These are phyloP conservation scores for Daedaleopsis nitida DNA, from an alignment of 768 basidiomycete species.

Conservation along the genomic window DNA sequence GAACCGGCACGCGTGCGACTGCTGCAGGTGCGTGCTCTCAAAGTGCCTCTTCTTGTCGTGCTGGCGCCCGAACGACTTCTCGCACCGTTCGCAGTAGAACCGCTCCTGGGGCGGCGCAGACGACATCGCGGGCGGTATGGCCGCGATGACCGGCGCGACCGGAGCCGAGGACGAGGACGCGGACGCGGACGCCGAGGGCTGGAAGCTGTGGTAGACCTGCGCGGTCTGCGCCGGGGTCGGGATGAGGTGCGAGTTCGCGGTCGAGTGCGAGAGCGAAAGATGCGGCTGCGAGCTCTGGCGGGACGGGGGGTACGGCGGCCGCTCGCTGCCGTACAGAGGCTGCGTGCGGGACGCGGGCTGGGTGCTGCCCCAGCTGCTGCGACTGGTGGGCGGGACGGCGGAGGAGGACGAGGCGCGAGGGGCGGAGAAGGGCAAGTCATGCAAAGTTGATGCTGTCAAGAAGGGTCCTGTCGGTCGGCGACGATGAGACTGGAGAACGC, in stretches of 20 bases:
- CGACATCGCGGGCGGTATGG: slow-evolving; percentile 27
- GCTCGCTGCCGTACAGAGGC: slow-evolving; percentile 4
- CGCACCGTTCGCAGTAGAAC: slow-evolving; percentile 75
- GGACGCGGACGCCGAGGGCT: slow-evolving; percentile 4
- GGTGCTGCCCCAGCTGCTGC: slow-evolving; percentile 7
- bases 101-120: slow-evolving; percentile 54
- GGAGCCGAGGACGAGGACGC: neutral
- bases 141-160: slow-evolving; percentile 15
- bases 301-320: slow-evolving; percentile 1
- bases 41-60: slow-evolving; percentile 84
- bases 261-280: slow-evolving; percentile 20
- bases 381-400: neutral
- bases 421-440: slow-evolving; percentile 18
- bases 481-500: neutral
- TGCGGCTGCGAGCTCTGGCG: slow-evolving; percentile 4
- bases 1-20: slow-evolving; percentile 68
- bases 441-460: slow-evolving; percentile 16
- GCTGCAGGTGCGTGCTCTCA: slow-evolving; percentile 70
- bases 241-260: slow-evolving; percentile 13
- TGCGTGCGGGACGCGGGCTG: slow-evolving; percentile 4
- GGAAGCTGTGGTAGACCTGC: slow-evolving; percentile 20
- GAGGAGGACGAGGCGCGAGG: neutral
- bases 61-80: slow-evolving; percentile 77
- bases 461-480: slow-evolving; percentile 2
- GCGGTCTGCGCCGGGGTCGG: slow-evolving; percentile 24